Evolutionary conservation across 352 stramenopile genomes (phyloP).

Genomic region (Pythium phragmiticola): DNA sequence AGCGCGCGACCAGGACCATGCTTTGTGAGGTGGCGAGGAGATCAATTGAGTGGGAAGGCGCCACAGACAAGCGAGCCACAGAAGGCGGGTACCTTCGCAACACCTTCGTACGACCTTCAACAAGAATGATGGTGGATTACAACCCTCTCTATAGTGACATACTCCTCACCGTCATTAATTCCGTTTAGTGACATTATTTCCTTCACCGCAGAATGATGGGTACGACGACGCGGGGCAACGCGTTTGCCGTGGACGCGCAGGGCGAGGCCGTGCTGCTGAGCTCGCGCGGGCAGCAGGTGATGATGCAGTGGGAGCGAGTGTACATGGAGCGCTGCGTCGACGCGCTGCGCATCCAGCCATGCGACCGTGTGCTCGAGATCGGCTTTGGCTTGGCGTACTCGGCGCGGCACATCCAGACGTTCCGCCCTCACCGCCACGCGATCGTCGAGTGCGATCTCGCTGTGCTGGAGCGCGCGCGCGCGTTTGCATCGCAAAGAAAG

Average conservation of each 20-base stretch:
- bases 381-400: slow-evolving; percentile 86
- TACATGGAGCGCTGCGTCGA: slow-evolving; percentile 84
- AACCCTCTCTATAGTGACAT: slow-evolving; percentile 7
- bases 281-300: slow-evolving; percentile 79
- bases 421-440: slow-evolving; percentile 48
- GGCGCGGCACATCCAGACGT: slow-evolving; percentile 64
- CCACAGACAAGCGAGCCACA: slow-evolving; percentile 21
- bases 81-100: slow-evolving; percentile 19
- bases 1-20: slow-evolving; percentile 59
- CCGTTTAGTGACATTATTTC: neutral
- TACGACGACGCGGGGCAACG: slow-evolving; percentile 45
- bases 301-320: slow-evolving; percentile 86
- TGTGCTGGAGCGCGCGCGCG: slow-evolving; percentile 42
- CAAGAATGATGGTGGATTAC: slow-evolving; percentile 14
- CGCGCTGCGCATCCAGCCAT: slow-evolving; percentile 43
- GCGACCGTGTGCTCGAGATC: slow-evolving; percentile 78
- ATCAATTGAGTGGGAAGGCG: neutral
- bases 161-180: neutral
- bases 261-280: slow-evolving; percentile 56
- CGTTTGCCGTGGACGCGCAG: slow-evolving; percentile 38
- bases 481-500: slow-evolving; percentile 36
- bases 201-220: neutral
- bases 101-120: slow-evolving; percentile 33
- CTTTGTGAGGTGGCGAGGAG: neutral
- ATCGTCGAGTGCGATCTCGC: slow-evolving; percentile 81